Evolutionary conservation across 2,329 filamentous ascomycete species (phyloP).

Genomic region (Diaporthe humulicola): DNA sequence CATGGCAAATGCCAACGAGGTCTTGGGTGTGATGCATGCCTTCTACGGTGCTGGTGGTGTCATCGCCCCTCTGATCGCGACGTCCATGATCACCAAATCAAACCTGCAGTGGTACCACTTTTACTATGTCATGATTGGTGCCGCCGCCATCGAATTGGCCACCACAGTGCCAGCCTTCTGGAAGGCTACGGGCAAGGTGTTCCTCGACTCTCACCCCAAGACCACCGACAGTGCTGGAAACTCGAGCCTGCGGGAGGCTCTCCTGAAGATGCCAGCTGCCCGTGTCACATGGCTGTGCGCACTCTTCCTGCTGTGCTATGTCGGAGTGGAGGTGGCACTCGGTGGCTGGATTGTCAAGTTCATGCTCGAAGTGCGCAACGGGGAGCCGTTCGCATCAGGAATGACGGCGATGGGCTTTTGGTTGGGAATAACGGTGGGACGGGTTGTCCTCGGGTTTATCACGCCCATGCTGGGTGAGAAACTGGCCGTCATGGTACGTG

Average conservation of each 20-base stretch:
- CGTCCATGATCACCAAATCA: constrained; percentile 75
- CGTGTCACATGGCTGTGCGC: constrained; percentile 78
- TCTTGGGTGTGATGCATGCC: constrained; percentile 77
- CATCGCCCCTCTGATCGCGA: constrained; percentile 77
- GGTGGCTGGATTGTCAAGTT: constrained; percentile 89
- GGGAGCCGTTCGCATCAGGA: constrained; percentile 75
- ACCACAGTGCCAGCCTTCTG: constrained; percentile 69
- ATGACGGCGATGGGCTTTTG: constrained; percentile 86
- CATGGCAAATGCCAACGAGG: constrained; percentile 77
- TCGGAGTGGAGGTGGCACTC: constrained; percentile 81
- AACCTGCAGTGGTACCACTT: constrained; percentile 76
- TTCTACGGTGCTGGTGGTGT: constrained; percentile 78
- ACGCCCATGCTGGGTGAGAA: constrained; percentile 81
- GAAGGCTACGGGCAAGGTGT: constrained; percentile 66
- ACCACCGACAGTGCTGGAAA: constrained; percentile 43
- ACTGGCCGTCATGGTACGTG: constrained; percentile 58
- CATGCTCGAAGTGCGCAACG: constrained; percentile 82
- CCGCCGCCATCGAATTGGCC: constrained; percentile 67
- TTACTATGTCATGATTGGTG: constrained; percentile 79
- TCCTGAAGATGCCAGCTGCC: constrained; percentile 58
- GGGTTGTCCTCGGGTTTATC: constrained; percentile 79
- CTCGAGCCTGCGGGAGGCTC: constrained; percentile 51
- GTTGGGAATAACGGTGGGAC: constrained; percentile 81
- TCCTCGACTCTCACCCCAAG: constrained; percentile 56
- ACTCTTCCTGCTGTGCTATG: constrained; percentile 80